phyloP scores from a whole-genome alignment of 179 eudicot species.

The Amaranthus tricolor region DNA sequence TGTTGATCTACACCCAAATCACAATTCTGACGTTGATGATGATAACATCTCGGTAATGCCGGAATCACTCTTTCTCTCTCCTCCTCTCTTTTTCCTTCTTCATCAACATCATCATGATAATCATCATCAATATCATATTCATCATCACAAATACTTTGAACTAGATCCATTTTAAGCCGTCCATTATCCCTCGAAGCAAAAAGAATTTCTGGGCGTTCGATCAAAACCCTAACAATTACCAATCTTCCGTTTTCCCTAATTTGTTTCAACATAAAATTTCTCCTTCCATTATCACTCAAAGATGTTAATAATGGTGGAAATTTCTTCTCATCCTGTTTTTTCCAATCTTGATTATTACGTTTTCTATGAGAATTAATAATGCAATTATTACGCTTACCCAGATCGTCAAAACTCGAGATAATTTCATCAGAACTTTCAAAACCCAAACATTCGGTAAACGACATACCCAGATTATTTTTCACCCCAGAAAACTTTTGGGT shows the following conservation, averaged over 20 bases:
- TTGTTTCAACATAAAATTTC: slow-evolving; percentile 36
- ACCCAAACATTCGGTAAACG: slow-evolving; percentile 61
- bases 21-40: slow-evolving; percentile 25
- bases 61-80: slow-evolving; percentile 11
- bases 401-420: slow-evolving; percentile 18
- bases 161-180: slow-evolving; percentile 47
- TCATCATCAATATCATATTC: slow-evolving; percentile 15
- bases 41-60: slow-evolving; percentile 33
- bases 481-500: neutral
- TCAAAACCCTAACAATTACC: slow-evolving; percentile 37
- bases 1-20: slow-evolving; percentile 40
- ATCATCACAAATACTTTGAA: neutral
- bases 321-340: slow-evolving; percentile 13
- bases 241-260: slow-evolving; percentile 49
- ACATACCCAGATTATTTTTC: slow-evolving; percentile 18
- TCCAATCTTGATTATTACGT: neutral
- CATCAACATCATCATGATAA: neutral
- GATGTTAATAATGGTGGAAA: slow-evolving; percentile 66
- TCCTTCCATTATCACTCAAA: slow-evolving; percentile 34
- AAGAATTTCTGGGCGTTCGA: slow-evolving; percentile 42
- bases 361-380: neutral
- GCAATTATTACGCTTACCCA: neutral
- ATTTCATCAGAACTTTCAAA: slow-evolving; percentile 62
- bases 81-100: neutral
- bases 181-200: slow-evolving; percentile 52